phyloP scores from a whole-genome alignment of 2,329 filamentous ascomycete genomes.

The Trichoderma citrinoviride region DNA sequence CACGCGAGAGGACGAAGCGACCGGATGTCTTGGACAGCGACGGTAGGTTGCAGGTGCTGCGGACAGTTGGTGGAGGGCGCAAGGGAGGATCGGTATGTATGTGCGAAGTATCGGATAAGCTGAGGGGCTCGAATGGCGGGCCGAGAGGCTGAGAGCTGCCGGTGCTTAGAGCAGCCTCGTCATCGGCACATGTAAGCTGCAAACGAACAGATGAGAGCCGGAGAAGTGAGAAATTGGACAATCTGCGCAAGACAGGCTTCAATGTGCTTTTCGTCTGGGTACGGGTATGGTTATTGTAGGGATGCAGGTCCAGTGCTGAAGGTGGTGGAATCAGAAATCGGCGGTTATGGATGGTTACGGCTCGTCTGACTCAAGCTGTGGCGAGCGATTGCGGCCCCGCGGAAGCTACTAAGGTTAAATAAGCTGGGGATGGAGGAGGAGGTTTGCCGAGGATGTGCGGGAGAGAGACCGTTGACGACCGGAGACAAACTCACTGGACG shows the following conservation, averaged over 20 bases:
- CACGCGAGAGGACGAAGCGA: too few species aligned
- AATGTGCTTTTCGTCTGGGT: too few species aligned
- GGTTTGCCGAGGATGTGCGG: conserved; percentile 21
- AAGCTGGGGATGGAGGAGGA: neutral
- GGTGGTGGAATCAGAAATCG: too few species aligned
- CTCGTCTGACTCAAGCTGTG: conserved; percentile 27
- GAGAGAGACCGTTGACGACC: neutral
- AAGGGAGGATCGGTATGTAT: neutral
- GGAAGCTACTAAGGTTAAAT: conserved; percentile 23
- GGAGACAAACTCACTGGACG: neutral
- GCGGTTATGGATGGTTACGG: neutral
- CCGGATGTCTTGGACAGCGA: too few species aligned
- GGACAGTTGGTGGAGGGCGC: neutral
- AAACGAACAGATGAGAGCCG: too few species aligned
- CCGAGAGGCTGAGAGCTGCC: neutral
- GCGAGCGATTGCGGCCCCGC: conserved; percentile 25
- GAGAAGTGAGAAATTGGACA: neutral
- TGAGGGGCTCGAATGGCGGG: neutral
- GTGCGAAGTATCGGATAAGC: neutral
- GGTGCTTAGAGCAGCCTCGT: neutral
- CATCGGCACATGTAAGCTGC: conserved; percentile 7
- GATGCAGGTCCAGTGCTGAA: too few species aligned
- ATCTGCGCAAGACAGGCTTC: too few species aligned
- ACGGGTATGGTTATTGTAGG: too few species aligned
- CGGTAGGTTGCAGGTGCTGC: neutral